Conservation (phyloP, 1,284 basidiomycete species). For the Grifola frondosa region DNA sequence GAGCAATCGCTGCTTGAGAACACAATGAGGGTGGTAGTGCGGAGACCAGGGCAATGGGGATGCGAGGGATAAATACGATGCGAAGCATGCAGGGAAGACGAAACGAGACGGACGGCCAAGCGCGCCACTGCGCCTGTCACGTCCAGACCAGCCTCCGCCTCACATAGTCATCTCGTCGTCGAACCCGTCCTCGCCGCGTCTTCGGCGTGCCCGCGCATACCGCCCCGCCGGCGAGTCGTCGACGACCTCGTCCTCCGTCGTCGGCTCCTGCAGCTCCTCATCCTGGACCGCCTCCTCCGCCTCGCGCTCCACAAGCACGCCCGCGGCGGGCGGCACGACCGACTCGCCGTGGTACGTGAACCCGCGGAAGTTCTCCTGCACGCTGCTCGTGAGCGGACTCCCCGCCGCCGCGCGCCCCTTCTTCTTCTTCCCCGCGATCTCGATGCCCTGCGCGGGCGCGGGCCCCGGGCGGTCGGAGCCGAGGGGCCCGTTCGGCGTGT, state of each 20-base stretch:
- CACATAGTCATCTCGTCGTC: slow-evolving; percentile 35
- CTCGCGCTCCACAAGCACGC: slow-evolving; percentile 42
- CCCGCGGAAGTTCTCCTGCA: slow-evolving; percentile 93
- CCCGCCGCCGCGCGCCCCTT: slow-evolving; percentile 40
- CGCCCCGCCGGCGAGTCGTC: slow-evolving; percentile 61
- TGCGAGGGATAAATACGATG: background rate
- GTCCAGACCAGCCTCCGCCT: too few species aligned
- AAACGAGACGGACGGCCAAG: background rate
- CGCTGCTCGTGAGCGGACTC: slow-evolving; percentile 77
- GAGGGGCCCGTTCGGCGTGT: slow-evolving; percentile 72
- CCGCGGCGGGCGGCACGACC: slow-evolving; percentile 55
- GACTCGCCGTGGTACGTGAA: slow-evolving; percentile 87
- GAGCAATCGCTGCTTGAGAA: background rate
- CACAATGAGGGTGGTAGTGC: background rate
- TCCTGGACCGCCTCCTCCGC: slow-evolving; percentile 41
- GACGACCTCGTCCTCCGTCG: slow-evolving; percentile 67
- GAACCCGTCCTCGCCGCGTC: slow-evolving; percentile 45
- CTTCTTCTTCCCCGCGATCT: slow-evolving; percentile 52
- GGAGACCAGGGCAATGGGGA: background rate
- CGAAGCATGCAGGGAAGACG: background rate
- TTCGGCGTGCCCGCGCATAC: slow-evolving; percentile 57
- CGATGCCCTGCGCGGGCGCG: slow-evolving; percentile 49
- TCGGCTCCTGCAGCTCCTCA: slow-evolving; percentile 46
- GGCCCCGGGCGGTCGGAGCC: slow-evolving; percentile 58
- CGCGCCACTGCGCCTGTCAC: background rate